Evolutionary conservation across 129 eudicot species (phyloP).

Genomic region (Arctium lappa): DNA sequence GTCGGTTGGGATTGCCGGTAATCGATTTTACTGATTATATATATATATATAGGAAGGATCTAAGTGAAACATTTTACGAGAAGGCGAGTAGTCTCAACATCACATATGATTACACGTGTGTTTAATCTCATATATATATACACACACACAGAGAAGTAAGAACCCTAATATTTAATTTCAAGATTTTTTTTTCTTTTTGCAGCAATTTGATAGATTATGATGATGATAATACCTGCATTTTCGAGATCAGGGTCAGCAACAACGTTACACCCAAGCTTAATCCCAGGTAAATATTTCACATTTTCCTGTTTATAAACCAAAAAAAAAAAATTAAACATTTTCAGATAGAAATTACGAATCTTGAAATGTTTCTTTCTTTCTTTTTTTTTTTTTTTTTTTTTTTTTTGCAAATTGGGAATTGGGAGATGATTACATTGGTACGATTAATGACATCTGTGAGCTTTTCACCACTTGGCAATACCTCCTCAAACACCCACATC

Average conservation of each 20-base stretch:
- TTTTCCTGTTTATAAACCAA: constrained; percentile 57
- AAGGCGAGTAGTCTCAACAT: no score
- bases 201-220: not conserved
- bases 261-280: constrained; percentile 87
- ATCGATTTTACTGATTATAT: not conserved
- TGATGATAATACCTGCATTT: constrained; percentile 60
- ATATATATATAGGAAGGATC: no score
- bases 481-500: constrained; percentile 99
- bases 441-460: constrained; percentile 82
- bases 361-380: not conserved
- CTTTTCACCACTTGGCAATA: constrained; percentile 79
- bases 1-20: not conserved
- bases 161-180: constrained; percentile 6
- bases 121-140: no score
- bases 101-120: no score
- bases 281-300: constrained; percentile 91
- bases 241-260: constrained; percentile 92
- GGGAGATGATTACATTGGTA: constrained; percentile 54
- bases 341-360: not conserved
- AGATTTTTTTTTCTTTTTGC: constrained; percentile 7
- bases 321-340: not conserved
- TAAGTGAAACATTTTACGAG: no score
- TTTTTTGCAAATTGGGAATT: not conserved
- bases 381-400: no score
- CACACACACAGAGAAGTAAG: not conserved